These are phyloP conservation scores for Annulohypoxylon moriforme DNA, from an alignment of 495 filamentous ascomycete genomes.

Conservation along the genomic window DNA sequence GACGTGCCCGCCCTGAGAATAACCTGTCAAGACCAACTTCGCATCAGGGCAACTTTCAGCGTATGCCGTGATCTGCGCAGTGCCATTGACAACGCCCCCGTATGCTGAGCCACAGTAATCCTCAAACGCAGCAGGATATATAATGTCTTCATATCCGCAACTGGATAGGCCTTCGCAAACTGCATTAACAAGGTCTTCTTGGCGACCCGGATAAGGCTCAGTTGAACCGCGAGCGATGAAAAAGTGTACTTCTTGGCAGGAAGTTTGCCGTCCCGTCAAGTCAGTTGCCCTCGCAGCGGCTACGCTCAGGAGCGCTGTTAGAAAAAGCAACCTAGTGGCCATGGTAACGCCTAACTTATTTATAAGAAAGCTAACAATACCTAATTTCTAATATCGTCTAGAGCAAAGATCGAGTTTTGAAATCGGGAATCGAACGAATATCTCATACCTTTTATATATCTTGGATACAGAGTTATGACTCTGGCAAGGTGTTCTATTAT, in stretches of 20 bases:
- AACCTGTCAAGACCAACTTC: constrained; percentile 1
- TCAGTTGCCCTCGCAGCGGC: not conserved
- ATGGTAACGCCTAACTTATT: not conserved
- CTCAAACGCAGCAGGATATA: not conserved
- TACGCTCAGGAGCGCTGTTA: not conserved
- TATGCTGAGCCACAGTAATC: not conserved
- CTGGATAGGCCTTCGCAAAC: constrained; percentile 1
- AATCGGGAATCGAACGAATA: not conserved
- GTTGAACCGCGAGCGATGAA: not conserved
- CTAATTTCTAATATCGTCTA: not conserved
- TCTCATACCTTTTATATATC: not conserved
- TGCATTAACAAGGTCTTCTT: not conserved
- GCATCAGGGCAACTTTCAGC: constrained; percentile 2
- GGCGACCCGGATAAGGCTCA: not conserved
- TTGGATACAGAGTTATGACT: not conserved
- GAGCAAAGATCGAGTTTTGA: not conserved
- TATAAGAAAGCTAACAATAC: not conserved
- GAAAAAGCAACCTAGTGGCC: not conserved
- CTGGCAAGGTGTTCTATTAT: not conserved
- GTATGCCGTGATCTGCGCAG: constrained; percentile 2
- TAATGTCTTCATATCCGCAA: constrained; percentile 6
- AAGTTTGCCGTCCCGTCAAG: not conserved
- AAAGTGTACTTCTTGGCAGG: not conserved
- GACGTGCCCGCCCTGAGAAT: not conserved
- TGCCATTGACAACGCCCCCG: not conserved